These are phyloP conservation scores for Yamadazyma philogaea DNA, from an alignment of 805 yeast species.

Conservation along the genomic window DNA sequence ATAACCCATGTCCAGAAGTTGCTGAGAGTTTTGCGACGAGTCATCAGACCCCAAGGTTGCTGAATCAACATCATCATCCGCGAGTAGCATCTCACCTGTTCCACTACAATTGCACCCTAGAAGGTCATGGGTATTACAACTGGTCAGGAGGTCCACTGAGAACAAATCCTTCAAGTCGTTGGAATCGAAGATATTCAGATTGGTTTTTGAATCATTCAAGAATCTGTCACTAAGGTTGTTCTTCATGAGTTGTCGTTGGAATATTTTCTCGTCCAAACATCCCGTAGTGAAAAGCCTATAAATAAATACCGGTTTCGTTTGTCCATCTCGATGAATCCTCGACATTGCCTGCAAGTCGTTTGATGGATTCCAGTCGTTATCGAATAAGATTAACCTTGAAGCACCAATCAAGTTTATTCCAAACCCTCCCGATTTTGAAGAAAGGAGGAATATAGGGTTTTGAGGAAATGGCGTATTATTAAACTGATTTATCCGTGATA, in stretches of 20 bases:
- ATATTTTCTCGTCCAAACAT: constrained; percentile 88
- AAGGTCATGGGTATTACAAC: constrained; percentile 75
- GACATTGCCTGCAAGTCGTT: constrained; percentile 94
- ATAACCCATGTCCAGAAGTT: constrained; percentile 34
- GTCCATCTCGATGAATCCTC: constrained; percentile 92
- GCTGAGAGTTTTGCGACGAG: not conserved
- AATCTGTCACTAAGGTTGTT: constrained; percentile 73
- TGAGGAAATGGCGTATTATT: constrained; percentile 44
- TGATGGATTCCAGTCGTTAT: constrained; percentile 97
- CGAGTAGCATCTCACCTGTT: constrained; percentile 14
- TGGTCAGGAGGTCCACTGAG: constrained; percentile 47
- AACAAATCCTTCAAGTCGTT: constrained; percentile 75
- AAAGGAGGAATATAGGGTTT: constrained; percentile 64
- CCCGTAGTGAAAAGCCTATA: constrained; percentile 87
- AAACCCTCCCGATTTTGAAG: constrained; percentile 91
- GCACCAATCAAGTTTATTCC: constrained; percentile 92
- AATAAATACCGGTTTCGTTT: constrained; percentile 68
- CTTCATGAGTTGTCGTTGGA: constrained; percentile 87
- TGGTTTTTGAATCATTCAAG: constrained; percentile 41
- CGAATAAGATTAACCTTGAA: constrained; percentile 77
- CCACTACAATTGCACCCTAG: constrained; percentile 64
- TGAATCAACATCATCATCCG: not conserved
- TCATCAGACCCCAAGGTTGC: not conserved
- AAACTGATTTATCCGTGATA: constrained; percentile 63
- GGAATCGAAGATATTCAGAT: constrained; percentile 64